Percentiles rank a stretch among this genome's conserved stretches.
Evolutionary conservation across 768 basidiomycete genomes (phyloP).

Genomic region (Coprinopsis sp.): DNA sequence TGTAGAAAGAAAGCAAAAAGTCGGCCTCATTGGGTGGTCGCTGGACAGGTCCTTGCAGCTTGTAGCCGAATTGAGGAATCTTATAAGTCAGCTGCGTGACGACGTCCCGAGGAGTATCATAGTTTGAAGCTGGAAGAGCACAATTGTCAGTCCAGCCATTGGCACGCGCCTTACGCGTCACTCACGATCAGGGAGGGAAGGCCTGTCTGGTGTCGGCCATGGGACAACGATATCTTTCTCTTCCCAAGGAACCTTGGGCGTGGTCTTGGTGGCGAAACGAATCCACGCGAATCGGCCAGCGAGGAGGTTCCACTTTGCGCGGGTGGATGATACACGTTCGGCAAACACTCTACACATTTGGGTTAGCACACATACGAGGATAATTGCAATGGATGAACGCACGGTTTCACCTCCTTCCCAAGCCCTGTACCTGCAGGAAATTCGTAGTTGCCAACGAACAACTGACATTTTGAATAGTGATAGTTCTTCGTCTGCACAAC

Average conservation of each 20-base stretch:
- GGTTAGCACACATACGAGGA: not conserved
- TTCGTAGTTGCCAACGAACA: conserved; percentile 66
- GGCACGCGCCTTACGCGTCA: conserved; percentile 2
- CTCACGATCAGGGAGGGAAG: conserved; percentile 42
- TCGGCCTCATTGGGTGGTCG: conserved; percentile 47
- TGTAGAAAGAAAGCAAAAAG: conserved; percentile 56
- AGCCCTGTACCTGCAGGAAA: conserved; percentile 42
- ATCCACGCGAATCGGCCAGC: conserved; percentile 65
- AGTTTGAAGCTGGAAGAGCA: conserved; percentile 41
- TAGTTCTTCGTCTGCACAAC: conserved; percentile 43
- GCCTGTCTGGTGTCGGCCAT: conserved; percentile 59
- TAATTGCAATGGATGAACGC: conserved; percentile 21
- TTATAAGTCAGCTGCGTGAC: conserved; percentile 70
- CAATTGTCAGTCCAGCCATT: conserved; percentile 1
- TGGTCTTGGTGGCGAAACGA: conserved; percentile 63
- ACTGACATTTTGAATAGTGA: conserved; percentile 78
- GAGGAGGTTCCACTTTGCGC: conserved; percentile 54
- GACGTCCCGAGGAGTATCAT: conserved; percentile 60
- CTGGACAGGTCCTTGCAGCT: conserved; percentile 32
- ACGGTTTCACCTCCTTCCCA: conserved; percentile 43
- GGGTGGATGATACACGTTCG: conserved; percentile 57
- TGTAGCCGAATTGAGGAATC: conserved; percentile 47
- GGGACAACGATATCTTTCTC: conserved; percentile 48
- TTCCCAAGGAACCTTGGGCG: conserved; percentile 47
- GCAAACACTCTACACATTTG: conserved; percentile 63